These are phyloP conservation scores for Yarrowia sp. DNA, from an alignment of 805 yeast genomes.

Conservation along the genomic window DNA sequence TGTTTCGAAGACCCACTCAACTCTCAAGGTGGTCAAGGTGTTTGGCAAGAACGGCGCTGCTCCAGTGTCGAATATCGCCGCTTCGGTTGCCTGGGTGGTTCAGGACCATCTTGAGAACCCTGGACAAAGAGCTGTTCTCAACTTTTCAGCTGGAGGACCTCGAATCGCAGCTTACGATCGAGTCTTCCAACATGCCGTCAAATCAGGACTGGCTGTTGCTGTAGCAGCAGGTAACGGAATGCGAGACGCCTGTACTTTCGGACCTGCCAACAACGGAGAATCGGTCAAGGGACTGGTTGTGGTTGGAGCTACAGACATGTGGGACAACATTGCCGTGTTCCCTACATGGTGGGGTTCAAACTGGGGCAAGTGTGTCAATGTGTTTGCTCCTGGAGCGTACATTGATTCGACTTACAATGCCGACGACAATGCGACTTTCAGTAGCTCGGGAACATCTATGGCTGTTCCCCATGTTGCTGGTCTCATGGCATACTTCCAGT, in stretches of 20 bases:
- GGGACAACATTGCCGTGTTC: slow-evolving; percentile 25
- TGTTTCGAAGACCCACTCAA: slow-evolving; percentile 59
- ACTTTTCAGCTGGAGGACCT: slow-evolving; percentile 28
- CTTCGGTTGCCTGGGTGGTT: slow-evolving; percentile 64
- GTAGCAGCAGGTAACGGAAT: slow-evolving; percentile 31
- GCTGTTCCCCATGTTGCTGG: slow-evolving; percentile 96
- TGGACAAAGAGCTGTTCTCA: slow-evolving; percentile 28
- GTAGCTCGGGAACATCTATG: slow-evolving; percentile 88
- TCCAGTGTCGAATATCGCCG: slow-evolving; percentile 61
- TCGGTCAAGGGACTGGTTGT: slow-evolving; percentile 28
- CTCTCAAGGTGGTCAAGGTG: slow-evolving; percentile 63
- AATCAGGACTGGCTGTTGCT: slow-evolving; percentile 48
- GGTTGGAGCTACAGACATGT: slow-evolving; percentile 34
- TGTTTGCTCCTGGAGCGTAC: slow-evolving; percentile 95
- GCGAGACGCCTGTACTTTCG: slow-evolving; percentile 29
- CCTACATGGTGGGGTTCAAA: slow-evolving; percentile 31
- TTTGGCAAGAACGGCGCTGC: slow-evolving; percentile 63
- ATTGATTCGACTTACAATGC: slow-evolving; percentile 62
- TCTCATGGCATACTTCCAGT: slow-evolving; percentile 75
- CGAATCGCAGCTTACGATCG: slow-evolving; percentile 50
- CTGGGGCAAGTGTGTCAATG: slow-evolving; percentile 88
- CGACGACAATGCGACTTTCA: slow-evolving; percentile 46
- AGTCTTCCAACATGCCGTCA: slow-evolving; percentile 16
- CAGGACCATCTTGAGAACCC: slow-evolving; percentile 43
- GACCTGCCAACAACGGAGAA: slow-evolving; percentile 35